Evolutionary conservation across 2,329 filamentous ascomycete genomes (phyloP).

Genomic region (Phaeosphaeriaceae sp.): DNA sequence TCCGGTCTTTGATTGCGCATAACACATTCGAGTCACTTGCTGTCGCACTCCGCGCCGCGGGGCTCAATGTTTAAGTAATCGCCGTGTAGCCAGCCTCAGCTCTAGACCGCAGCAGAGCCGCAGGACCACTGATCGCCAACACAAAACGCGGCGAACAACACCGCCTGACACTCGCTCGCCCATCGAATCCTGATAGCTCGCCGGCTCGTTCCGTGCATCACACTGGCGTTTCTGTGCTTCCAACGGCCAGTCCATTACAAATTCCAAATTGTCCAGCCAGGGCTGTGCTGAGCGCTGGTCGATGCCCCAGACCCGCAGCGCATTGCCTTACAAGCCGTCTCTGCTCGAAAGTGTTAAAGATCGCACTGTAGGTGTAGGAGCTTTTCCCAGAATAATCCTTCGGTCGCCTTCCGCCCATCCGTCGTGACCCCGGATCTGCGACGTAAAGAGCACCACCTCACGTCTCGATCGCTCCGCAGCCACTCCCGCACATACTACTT

Average conservation of each 20-base stretch:
- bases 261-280: slow-evolving; percentile 39
- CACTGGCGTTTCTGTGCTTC: slow-evolving; percentile 11
- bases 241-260: slow-evolving; percentile 21
- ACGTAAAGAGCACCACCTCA: slow-evolving; percentile 35
- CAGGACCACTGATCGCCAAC: slow-evolving; percentile 12
- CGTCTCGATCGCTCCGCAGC: slow-evolving; percentile 35
- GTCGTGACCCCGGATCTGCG: slow-evolving; percentile 30
- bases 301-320: slow-evolving; percentile 15
- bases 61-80: slow-evolving; percentile 2
- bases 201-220: slow-evolving; percentile 19
- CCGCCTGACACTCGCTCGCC: slow-evolving; percentile 10
- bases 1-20: background rate
- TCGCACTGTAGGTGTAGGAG: slow-evolving; percentile 32
- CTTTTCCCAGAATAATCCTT: slow-evolving; percentile 17
- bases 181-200: slow-evolving; percentile 11
- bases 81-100: slow-evolving; percentile 4
- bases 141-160: slow-evolving; percentile 11
- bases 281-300: slow-evolving; percentile 29
- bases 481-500: slow-evolving; percentile 17
- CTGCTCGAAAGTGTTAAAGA: slow-evolving; percentile 25
- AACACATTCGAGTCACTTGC: background rate
- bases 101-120: slow-evolving; percentile 29
- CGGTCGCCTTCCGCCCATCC: slow-evolving; percentile 19
- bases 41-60: slow-evolving; percentile 8
- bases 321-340: slow-evolving; percentile 19